Evolutionary conservation across 2,329 filamentous ascomycete species (phyloP).

Genomic region (Epichloe gansuensis): DNA sequence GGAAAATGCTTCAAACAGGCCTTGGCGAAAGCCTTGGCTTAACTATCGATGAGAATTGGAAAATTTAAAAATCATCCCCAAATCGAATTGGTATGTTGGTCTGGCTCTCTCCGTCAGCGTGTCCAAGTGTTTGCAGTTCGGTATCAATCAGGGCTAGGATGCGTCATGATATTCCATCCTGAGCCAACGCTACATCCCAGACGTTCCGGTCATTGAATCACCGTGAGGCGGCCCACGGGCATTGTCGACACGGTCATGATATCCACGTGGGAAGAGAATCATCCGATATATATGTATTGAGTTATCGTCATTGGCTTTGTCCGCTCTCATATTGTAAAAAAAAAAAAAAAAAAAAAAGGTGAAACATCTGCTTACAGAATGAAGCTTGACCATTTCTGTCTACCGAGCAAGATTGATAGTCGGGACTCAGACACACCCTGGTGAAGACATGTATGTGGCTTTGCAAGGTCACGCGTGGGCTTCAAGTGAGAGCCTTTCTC

Average conservation of each 20-base stretch:
- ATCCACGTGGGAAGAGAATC: not conserved
- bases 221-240: not conserved
- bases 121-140: not conserved
- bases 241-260: not conserved
- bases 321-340: not conserved
- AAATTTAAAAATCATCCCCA: too few species aligned
- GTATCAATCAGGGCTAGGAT: not conserved
- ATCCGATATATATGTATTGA: not conserved
- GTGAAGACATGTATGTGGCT: not conserved
- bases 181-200: not conserved
- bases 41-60: too few species aligned
- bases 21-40: too few species aligned
- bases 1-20: too few species aligned
- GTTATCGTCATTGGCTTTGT: too few species aligned
- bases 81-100: not conserved
- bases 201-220: not conserved
- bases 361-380: not conserved
- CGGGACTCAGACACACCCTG: not conserved
- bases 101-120: not conserved
- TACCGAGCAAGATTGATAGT: not conserved
- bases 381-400: not conserved
- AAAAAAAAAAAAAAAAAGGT: too few species aligned
- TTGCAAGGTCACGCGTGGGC: constrained; percentile 3
- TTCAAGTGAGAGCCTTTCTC: not conserved
- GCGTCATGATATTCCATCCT: not conserved